Percentiles rank a stretch among this genome's conserved stretches.
These are phyloP conservation scores for Oryza glaberrima DNA, from an alignment of 176 grass and related monocot species.

Conservation along the genomic window DNA sequence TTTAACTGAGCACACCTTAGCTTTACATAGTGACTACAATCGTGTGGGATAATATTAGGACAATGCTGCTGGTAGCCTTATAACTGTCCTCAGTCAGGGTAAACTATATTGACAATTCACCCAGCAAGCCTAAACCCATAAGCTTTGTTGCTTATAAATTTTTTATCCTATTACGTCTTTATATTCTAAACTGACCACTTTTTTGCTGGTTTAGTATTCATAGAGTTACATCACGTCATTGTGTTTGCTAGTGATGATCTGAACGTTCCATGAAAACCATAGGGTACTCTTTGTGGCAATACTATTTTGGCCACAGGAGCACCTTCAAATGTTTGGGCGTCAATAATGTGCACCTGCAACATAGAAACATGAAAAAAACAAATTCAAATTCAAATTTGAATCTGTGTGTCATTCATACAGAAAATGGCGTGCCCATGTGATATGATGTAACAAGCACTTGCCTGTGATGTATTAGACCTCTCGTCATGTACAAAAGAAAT, in stretches of 20 bases:
- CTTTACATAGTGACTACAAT: not conserved
- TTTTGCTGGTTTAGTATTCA: not conserved
- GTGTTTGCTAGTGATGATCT: slow-evolving; percentile 11
- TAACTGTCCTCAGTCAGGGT: too few species aligned
- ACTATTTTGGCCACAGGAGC: slow-evolving; percentile 52
- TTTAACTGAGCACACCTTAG: not conserved
- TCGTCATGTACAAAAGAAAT: slow-evolving; percentile 60
- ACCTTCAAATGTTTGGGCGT: slow-evolving; percentile 44
- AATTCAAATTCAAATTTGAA: not conserved
- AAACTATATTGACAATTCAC: not conserved
- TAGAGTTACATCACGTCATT: not conserved
- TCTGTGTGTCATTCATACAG: not conserved
- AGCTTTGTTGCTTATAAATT: not conserved
- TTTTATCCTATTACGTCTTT: not conserved
- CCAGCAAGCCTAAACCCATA: not conserved
- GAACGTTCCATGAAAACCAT: slow-evolving; percentile 63
- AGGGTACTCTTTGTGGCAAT: slow-evolving; percentile 57
- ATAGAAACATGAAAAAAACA: not conserved
- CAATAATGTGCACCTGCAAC: slow-evolving; percentile 53
- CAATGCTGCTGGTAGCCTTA: not conserved
- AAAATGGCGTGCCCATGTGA: not conserved
- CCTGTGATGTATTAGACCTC: slow-evolving; percentile 50
- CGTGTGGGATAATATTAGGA: not conserved
- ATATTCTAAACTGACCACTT: not conserved
- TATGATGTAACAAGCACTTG: slow-evolving; percentile 9